A percentile compares a stretch with the other conserved stretches of the same genome.
Evolutionary conservation across 2,329 filamentous ascomycete genomes (phyloP).

Genomic region (Cladosporium sp.): DNA sequence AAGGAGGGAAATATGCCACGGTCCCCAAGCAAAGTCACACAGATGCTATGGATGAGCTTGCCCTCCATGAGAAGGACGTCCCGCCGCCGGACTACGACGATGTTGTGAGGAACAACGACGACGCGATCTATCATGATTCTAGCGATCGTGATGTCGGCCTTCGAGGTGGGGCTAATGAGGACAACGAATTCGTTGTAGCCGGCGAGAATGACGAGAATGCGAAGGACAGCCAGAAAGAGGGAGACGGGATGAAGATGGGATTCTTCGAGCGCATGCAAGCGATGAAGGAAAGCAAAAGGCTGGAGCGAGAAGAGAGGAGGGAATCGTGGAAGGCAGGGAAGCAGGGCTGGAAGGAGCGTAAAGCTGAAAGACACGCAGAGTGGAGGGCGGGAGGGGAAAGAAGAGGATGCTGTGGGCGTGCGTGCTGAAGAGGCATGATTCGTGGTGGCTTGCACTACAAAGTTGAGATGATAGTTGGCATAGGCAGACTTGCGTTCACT

Average conservation of each 20-base stretch:
- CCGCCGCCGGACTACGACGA: constrained; percentile 5
- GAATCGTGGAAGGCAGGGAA: background rate
- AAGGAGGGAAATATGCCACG: background rate
- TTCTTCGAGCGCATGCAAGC: background rate
- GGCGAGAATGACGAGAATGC: background rate
- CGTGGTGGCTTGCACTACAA: too few species aligned
- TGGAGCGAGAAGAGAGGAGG: background rate
- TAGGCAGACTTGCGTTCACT: too few species aligned
- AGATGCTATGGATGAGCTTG: background rate
- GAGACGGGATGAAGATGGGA: background rate
- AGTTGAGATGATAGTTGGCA: too few species aligned
- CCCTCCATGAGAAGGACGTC: background rate
- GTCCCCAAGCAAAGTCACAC: background rate
- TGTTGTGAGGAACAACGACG: background rate
- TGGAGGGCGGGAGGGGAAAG: background rate
- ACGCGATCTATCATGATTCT: background rate
- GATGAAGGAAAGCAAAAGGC: constrained; percentile 13
- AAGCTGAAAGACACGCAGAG: background rate
- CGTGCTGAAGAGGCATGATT: constrained; percentile 8
- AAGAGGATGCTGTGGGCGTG: background rate
- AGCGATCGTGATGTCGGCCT: background rate
- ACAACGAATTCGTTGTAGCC: background rate
- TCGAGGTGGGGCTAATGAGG: background rate
- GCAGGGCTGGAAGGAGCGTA: constrained; percentile 1
- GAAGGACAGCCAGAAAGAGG: background rate